Evolutionary conservation across 306 rosid species (phyloP).

Genomic region (Citrullus mucosospermus): DNA sequence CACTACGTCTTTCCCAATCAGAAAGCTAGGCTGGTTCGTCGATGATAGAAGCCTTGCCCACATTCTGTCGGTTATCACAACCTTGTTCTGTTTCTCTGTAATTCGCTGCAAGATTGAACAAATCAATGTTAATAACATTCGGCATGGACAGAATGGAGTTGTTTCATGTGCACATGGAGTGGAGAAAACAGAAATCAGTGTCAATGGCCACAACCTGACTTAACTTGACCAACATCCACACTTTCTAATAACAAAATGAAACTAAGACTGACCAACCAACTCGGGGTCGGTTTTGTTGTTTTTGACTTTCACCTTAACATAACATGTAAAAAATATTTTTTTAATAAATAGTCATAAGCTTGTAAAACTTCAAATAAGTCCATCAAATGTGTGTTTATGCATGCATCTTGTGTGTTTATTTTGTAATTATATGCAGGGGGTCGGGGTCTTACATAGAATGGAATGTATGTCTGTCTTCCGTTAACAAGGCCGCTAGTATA

Average conservation of each 20-base stretch:
- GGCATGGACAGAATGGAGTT: neutral
- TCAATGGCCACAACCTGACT: neutral
- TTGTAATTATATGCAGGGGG: neutral
- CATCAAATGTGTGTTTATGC: neutral
- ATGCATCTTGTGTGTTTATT: neutral
- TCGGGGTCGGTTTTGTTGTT: neutral
- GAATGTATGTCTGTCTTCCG: slow-evolving; percentile 86
- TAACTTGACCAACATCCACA: neutral
- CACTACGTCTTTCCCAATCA: slow-evolving; percentile 21
- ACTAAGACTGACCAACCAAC: neutral
- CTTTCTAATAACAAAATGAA: neutral
- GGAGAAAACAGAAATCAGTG: neutral
- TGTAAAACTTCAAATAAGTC: neutral
- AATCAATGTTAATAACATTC: neutral
- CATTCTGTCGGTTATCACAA: slow-evolving; percentile 92
- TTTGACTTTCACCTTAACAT: neutral
- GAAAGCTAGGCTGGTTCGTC: slow-evolving; percentile 86
- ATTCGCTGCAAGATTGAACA: slow-evolving; percentile 42
- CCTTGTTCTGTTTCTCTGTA: slow-evolving; percentile 48
- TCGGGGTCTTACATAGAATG: slow-evolving; percentile 53
- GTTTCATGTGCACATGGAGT: neutral
- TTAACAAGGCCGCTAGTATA: slow-evolving; percentile 67
- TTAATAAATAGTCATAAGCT: neutral
- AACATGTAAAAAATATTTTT: neutral
- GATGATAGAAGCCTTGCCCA: slow-evolving; percentile 98